phyloP scores from a whole-genome alignment of 805 yeast species.

The Nakazawaea peltata region DNA sequence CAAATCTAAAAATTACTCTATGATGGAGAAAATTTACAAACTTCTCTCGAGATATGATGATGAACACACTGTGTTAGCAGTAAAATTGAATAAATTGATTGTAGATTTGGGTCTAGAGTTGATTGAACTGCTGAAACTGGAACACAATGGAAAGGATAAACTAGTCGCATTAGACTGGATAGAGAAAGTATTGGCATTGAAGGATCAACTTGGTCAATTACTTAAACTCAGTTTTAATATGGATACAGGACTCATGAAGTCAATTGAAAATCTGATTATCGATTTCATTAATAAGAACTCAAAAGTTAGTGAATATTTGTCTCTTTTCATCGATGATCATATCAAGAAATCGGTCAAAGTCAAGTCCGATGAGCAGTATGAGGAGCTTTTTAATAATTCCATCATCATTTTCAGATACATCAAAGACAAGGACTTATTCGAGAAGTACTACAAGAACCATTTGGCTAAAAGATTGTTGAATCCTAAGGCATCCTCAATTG shows the following conservation, averaged over 20 bases:
- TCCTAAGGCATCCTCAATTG: conserved; percentile 36
- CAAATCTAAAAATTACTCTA: conserved; percentile 31
- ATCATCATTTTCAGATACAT: conserved; percentile 59
- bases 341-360: conserved; percentile 42
- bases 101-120: conserved; percentile 35
- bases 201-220: conserved; percentile 41
- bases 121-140: not conserved
- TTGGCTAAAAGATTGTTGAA: conserved; percentile 71
- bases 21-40: conserved; percentile 39
- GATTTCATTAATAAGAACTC: conserved; percentile 47
- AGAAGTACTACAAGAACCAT: conserved; percentile 76
- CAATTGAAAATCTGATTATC: conserved; percentile 54
- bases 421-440: conserved; percentile 80
- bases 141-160: conserved; percentile 13
- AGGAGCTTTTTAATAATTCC: conserved; percentile 43
- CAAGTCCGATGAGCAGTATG: conserved; percentile 35
- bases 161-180: conserved; percentile 65
- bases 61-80: conserved; percentile 39
- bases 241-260: conserved; percentile 41
- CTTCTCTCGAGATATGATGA: conserved; percentile 47
- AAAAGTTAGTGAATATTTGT: conserved; percentile 44
- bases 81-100: conserved; percentile 38
- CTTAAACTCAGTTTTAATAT: conserved; percentile 38
- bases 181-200: conserved; percentile 43
- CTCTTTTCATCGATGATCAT: conserved; percentile 50